Evolutionary conservation across 495 filamentous ascomycete species (phyloP).

Genomic region (Xylaria curta): DNA sequence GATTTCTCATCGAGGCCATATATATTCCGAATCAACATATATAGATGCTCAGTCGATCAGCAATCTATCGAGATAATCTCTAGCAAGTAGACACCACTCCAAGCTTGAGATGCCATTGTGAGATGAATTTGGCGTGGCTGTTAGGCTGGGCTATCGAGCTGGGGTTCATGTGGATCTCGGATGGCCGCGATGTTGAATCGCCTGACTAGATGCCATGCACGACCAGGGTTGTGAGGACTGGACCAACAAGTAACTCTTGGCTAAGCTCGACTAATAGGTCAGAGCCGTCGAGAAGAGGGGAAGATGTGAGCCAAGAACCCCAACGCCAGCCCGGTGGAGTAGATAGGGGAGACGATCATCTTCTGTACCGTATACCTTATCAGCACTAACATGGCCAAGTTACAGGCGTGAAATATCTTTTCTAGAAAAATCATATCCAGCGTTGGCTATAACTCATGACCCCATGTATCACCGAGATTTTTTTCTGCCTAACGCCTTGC

Average conservation of each 20-base stretch:
- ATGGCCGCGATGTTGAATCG: conserved; percentile 18
- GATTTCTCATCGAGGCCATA: neutral
- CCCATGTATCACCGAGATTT: conserved; percentile 3
- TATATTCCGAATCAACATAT: neutral
- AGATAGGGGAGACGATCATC: neutral
- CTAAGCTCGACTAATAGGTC: conserved; percentile 20
- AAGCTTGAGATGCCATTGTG: neutral
- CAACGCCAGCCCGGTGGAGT: conserved; percentile 17
- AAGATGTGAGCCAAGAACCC: conserved; percentile 26
- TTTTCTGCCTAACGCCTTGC: neutral
- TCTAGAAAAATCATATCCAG: neutral
- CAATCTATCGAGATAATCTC: neutral
- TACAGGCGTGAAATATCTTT: conserved; percentile 1
- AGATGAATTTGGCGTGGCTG: conserved; percentile 13
- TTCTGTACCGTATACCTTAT: neutral
- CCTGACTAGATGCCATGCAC: conserved; percentile 23
- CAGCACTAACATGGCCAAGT: neutral
- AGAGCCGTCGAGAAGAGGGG: conserved; percentile 24
- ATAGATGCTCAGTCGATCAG: neutral
- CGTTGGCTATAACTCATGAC: neutral
- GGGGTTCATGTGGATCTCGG: conserved; percentile 26
- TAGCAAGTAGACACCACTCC: neutral
- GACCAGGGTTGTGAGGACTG: conserved; percentile 22
- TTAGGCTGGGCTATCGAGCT: conserved; percentile 7
- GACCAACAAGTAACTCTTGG: conserved; percentile 21